phyloP scores from a whole-genome alignment of 2,329 filamentous ascomycete genomes.

The Zalaria sp. region DNA sequence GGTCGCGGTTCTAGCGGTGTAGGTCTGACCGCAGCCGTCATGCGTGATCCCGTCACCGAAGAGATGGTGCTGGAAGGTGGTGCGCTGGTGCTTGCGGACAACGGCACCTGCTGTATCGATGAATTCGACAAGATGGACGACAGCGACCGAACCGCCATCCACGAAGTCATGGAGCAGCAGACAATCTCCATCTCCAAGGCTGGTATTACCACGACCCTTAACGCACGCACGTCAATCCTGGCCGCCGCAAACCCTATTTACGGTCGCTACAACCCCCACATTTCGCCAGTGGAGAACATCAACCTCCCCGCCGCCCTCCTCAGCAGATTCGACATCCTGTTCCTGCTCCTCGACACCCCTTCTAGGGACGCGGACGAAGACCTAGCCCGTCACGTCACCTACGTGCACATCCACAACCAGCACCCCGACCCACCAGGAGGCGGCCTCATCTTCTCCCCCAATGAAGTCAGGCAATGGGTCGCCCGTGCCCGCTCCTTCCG shows the following conservation, averaged over 20 bases:
- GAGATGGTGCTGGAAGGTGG: conserved; percentile 64
- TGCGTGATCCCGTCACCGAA: conserved; percentile 57
- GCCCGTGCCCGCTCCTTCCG: conserved; percentile 83
- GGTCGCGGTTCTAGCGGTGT: conserved; percentile 65
- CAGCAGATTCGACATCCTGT: conserved; percentile 93
- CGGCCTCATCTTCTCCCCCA: conserved; percentile 71
- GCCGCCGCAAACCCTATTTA: conserved; percentile 95
- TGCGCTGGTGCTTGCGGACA: conserved; percentile 59
- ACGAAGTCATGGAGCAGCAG: conserved; percentile 74
- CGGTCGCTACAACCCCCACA: conserved; percentile 91
- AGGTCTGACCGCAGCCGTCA: conserved; percentile 65
- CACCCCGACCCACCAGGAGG: conserved; percentile 60
- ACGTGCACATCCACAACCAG: conserved; percentile 91
- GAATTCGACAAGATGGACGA: conserved; percentile 75
- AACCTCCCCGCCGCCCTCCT: conserved; percentile 94
- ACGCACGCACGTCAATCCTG: conserved; percentile 87
- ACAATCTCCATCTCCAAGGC: conserved; percentile 68
- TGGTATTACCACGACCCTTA: conserved; percentile 74
- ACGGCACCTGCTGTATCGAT: conserved; percentile 65
- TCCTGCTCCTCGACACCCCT: conserved; percentile 90
- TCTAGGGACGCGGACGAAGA: conserved; percentile 81
- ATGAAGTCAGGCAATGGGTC: conserved; percentile 92
- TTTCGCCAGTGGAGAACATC: conserved; percentile 97
- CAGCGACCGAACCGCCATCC: conserved; percentile 56
- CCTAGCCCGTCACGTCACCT: conserved; percentile 86